These are phyloP conservation scores for Tranzscheliella williamsii DNA, from an alignment of 1,284 basidiomycete genomes.

Conservation along the genomic window DNA sequence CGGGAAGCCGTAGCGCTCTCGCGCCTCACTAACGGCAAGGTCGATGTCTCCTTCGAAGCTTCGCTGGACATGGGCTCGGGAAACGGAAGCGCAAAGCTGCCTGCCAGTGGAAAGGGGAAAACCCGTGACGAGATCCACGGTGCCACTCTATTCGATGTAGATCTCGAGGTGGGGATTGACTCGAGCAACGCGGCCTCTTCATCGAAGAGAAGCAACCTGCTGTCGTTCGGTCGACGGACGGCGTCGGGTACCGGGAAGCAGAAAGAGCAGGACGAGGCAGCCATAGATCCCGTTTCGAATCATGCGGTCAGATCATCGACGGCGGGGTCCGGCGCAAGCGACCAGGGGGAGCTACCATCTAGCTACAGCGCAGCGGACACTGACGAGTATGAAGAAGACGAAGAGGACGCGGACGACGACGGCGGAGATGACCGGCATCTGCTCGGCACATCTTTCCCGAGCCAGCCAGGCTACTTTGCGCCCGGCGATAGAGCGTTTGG, in stretches of 20 bases:
- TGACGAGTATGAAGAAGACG: constrained; percentile 9
- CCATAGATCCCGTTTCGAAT: not conserved
- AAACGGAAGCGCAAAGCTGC: not conserved
- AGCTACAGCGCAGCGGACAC: constrained; percentile 3
- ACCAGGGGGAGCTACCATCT: no score
- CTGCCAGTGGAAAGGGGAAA: constrained; percentile 12
- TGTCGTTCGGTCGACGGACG: constrained; percentile 11
- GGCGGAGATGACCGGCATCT: constrained; percentile 2
- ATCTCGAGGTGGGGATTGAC: constrained; percentile 12
- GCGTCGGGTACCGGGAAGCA: constrained; percentile 15
- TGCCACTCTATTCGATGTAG: constrained; percentile 21
- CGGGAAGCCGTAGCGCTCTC: constrained; percentile 15
- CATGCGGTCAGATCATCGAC: not conserved
- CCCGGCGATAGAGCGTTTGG: constrained; percentile 18
- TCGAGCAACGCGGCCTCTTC: not conserved
- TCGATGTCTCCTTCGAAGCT: constrained; percentile 35
- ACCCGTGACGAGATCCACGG: not conserved
- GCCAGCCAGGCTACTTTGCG: constrained; percentile 13
- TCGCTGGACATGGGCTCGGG: not conserved
- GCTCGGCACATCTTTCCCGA: constrained; percentile 5
- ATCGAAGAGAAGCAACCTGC: constrained; percentile 6
- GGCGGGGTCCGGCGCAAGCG: not conserved
- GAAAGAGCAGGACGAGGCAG: not conserved
- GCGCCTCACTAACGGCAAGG: constrained; percentile 25
- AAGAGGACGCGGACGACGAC: constrained; percentile 16